Evolutionary conservation across 2,329 filamentous ascomycete genomes (phyloP).

Genomic region (Aspergillus tubingensis): DNA sequence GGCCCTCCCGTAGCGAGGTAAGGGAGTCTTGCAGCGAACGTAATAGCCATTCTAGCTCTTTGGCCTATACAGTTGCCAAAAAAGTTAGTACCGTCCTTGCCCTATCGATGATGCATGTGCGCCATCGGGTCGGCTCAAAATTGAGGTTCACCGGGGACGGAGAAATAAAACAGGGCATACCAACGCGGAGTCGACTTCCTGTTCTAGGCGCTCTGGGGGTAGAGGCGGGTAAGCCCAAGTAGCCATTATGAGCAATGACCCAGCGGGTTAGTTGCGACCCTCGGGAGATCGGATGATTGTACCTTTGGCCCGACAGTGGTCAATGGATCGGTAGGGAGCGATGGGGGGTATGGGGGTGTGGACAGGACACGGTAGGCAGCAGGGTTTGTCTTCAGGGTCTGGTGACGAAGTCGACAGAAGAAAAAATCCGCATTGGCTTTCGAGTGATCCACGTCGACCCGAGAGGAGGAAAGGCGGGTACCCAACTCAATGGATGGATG

Average conservation of each 20-base stretch:
- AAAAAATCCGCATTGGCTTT: constrained; percentile 20
- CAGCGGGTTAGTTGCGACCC: not conserved
- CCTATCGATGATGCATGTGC: not conserved
- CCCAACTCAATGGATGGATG: constrained; percentile 9
- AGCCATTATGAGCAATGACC: constrained; percentile 52
- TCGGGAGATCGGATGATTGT: not conserved
- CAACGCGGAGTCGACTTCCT: constrained; percentile 56
- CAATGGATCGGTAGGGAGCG: not conserved
- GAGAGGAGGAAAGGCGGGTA: constrained; percentile 11
- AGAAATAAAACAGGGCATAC: constrained; percentile 36
- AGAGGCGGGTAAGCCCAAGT: constrained; percentile 64
- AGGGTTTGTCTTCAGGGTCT: not conserved
- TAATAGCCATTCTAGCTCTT: constrained; percentile 66
- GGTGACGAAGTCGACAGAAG: constrained; percentile 13
- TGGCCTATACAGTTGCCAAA: constrained; percentile 41
- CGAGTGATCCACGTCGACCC: constrained; percentile 25
- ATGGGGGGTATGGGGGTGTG: not conserved
- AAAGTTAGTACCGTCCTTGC: not conserved
- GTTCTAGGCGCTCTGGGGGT: constrained; percentile 51
- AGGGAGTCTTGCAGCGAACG: constrained; percentile 62
- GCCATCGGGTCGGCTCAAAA: not conserved
- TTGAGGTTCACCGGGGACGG: not conserved
- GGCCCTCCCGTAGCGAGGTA: constrained; percentile 64
- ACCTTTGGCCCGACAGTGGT: not conserved
- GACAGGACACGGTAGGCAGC: not conserved